Percentiles rank a stretch among this genome's conserved stretches.
These are phyloP conservation scores for Magnolia kwangsiensis DNA, from an alignment of 164 flowering plant genomes.

Conservation along the genomic window DNA sequence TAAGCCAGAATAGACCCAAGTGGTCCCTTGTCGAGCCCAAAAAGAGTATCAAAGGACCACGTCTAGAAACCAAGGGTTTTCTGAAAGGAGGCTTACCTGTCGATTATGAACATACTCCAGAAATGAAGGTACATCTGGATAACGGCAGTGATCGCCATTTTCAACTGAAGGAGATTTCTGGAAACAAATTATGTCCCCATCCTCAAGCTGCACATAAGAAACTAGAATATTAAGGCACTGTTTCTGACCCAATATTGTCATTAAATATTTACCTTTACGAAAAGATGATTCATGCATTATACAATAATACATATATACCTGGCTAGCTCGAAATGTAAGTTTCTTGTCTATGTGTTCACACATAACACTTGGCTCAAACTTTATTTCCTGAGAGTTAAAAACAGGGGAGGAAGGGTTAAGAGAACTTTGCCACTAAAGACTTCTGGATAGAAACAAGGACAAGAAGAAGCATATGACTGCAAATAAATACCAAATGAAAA, in stretches of 20 bases:
- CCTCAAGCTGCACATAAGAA: constrained; percentile 68
- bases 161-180: constrained; percentile 55
- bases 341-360: constrained; percentile 85
- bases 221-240: background rate
- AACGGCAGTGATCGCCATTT: constrained; percentile 44
- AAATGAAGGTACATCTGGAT: constrained; percentile 83
- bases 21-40: background rate
- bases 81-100: constrained; percentile 51
- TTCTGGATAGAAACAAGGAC: background rate
- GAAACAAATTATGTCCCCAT: constrained; percentile 93
- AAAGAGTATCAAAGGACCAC: background rate
- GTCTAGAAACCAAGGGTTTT: background rate
- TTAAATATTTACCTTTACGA: background rate
- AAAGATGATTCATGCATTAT: background rate
- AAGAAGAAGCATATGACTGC: background rate
- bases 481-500: background rate
- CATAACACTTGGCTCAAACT: constrained; percentile 90
- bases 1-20: background rate
- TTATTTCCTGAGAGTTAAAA: constrained; percentile 67
- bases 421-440: background rate
- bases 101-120: constrained; percentile 95
- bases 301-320: constrained; percentile 38
- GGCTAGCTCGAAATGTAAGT: constrained; percentile 68
- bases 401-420: background rate
- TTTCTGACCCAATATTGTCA: background rate